Conservation (phyloP, 2,329 filamentous ascomycete genomes). For the Plectosphaerella cucumerina region DNA sequence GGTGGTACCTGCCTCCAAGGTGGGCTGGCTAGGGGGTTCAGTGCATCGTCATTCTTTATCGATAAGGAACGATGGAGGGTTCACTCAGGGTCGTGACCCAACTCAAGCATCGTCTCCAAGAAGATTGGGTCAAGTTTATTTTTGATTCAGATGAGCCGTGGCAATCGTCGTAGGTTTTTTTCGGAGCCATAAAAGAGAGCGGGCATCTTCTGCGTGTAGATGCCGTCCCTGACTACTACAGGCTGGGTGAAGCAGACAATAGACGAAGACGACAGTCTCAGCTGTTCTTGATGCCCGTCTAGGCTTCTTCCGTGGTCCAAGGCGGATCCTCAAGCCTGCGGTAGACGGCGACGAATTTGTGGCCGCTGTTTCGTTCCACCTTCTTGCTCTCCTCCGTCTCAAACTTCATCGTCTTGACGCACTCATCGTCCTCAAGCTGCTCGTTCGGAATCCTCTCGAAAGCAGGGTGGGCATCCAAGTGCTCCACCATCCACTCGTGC, state of each 20-base stretch:
- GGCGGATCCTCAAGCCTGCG: constrained; percentile 73
- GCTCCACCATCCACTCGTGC: constrained; percentile 87
- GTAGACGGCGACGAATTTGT: constrained; percentile 89
- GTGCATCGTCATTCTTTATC: background rate
- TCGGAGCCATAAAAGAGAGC: too few species aligned
- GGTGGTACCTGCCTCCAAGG: too few species aligned
- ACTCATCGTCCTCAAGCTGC: constrained; percentile 65
- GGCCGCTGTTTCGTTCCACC: constrained; percentile 82
- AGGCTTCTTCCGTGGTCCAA: constrained; percentile 42
- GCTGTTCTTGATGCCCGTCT: too few species aligned
- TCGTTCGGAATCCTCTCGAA: constrained; percentile 72
- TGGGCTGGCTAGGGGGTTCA: too few species aligned
- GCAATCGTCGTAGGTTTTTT: too few species aligned
- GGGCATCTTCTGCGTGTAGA: too few species aligned
- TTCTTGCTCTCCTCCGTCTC: constrained; percentile 99
- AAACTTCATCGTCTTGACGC: constrained; percentile 68
- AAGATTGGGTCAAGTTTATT: constrained; percentile 1
- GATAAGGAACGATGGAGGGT: background rate
- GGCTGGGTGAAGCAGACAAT: too few species aligned
- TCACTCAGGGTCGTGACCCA: too few species aligned
- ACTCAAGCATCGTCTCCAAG: too few species aligned
- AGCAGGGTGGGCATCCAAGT: constrained; percentile 72
- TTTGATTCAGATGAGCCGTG: too few species aligned
- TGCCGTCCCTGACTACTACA: too few species aligned
- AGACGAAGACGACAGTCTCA: too few species aligned